phyloP scores from a whole-genome alignment of 805 yeast species.

The Nakazawaea ernobii region DNA sequence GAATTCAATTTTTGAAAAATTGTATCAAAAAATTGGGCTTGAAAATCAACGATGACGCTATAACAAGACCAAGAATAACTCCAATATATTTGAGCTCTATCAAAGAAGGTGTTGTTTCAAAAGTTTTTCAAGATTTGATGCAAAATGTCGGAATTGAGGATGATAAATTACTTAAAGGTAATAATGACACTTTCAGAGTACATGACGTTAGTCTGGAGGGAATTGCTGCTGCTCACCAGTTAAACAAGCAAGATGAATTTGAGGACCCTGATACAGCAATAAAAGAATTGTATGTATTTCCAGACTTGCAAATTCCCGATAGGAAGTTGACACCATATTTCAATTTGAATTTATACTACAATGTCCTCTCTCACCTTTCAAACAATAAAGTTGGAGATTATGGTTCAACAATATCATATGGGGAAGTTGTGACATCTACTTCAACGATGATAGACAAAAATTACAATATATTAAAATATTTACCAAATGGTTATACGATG shows the following conservation, averaged over 20 bases:
- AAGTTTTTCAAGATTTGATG: conserved; percentile 28
- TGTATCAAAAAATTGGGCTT: conserved; percentile 60
- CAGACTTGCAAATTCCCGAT: conserved; percentile 39
- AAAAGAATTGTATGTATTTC: conserved; percentile 49
- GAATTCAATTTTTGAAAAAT: conserved; percentile 52
- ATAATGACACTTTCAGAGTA: conserved; percentile 50
- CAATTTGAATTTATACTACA: conserved; percentile 52
- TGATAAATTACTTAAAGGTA: conserved; percentile 41
- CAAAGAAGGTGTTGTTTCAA: conserved; percentile 22
- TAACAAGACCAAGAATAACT: conserved; percentile 58
- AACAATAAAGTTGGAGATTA: conserved; percentile 26
- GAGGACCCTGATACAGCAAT: conserved; percentile 52
- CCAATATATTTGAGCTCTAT: conserved; percentile 54
- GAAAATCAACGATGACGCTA: conserved; percentile 51
- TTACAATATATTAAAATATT: conserved; percentile 42
- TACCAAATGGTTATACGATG: conserved; percentile 68
- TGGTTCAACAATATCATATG: conserved; percentile 68
- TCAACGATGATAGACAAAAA: conserved; percentile 73
- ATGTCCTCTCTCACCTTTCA: conserved; percentile 8
- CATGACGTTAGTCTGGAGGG: conserved; percentile 25
- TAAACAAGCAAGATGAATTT: conserved; percentile 26
- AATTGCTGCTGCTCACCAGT: conserved; percentile 10
- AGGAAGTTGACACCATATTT: conserved; percentile 64
- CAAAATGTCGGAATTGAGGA: conserved; percentile 29
- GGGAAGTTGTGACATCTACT: conserved; percentile 90